A percentile compares a stretch with the other conserved stretches of the same genome.
Conservation (phyloP, 495 filamentous ascomycete genomes). For the Penicillium steckii region DNA sequence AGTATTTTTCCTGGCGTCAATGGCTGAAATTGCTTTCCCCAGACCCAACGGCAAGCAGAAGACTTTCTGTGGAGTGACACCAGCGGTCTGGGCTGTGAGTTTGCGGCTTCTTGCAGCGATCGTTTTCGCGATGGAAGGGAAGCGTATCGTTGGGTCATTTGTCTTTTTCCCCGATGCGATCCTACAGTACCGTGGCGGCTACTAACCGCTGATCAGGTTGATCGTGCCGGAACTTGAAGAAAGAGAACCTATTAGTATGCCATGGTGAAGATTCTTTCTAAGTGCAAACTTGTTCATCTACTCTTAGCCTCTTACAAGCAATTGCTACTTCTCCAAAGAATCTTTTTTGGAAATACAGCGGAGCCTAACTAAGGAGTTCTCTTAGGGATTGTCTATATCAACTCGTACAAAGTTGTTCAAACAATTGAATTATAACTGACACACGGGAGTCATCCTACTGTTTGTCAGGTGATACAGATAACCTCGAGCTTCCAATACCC, state of each 20-base stretch:
- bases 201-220: slow-evolving; percentile 4
- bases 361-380: too few relatives aligned
- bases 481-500: background rate
- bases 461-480: background rate
- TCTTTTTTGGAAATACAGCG: too few relatives aligned
- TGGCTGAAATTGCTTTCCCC: slow-evolving; percentile 17
- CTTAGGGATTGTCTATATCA: background rate
- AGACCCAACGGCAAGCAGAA: slow-evolving; percentile 15
- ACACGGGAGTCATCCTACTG: background rate
- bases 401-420: background rate
- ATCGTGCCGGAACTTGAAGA: background rate
- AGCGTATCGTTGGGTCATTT: background rate
- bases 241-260: background rate
- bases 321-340: too few relatives aligned
- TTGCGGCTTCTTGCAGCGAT: slow-evolving; percentile 27
- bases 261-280: too few relatives aligned
- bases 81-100: slow-evolving; percentile 27
- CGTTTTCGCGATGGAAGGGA: slow-evolving; percentile 7
- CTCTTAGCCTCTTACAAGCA: too few relatives aligned
- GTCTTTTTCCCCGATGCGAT: background rate
- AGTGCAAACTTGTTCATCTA: too few relatives aligned
- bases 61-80: slow-evolving; percentile 23
- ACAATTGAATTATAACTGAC: slow-evolving; percentile 1
- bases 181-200: slow-evolving; percentile 5
- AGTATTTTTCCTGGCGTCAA: background rate